Evolutionary conservation across 2,329 filamentous ascomycete genomes (phyloP), one percentile per base, ranked within the genome.

Genomic region (Colletotrichum musae): DNA sequence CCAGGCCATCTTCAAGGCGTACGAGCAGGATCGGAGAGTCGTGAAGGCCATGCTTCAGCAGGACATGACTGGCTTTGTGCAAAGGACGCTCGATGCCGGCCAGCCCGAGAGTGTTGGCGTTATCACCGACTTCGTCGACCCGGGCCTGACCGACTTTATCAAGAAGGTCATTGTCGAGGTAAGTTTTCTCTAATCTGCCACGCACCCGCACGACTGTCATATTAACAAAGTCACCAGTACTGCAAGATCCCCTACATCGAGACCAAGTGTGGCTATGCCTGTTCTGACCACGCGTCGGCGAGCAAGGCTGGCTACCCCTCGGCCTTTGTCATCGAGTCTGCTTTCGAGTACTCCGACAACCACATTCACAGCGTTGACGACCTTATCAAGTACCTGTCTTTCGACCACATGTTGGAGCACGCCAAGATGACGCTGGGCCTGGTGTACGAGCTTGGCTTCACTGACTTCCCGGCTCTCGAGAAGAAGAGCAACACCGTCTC

Each of bases 11-110:
- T 98, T 98, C 85, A 87, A 88, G 58, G 83, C 88, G 7, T 98
- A 98, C 77, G 91, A 93, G 80, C 89, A 91, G 78, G 81, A 88
- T 24, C 87, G 88, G 39, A 88, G 91, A 28, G 90, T 95, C 73
- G 87, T 98, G 80, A 97, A 95, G 83, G 95, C 95, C 41, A 98
- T 98, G 96, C 88, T 98, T 63, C 95, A 98, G 84, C 95, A 98
- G 82, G 95, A 98, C 81, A 98, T 98, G 95, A 97, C 94, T 1
- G 95, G 95, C 18, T 98, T 92, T 78, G 88, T 94, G 5, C 90
- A 95, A 78, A 91, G 91, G 75, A 97, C 94, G 0, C 83, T 96
- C 21, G 93, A 96, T 73, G 92, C 93, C 3, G 94, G 94, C 68
- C 87, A 93, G 80, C 88, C 90, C 5, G 95, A 98, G 85, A 92